phyloP scores from a whole-genome alignment of 257 asterid species.

The Nicotiana tabacum region DNA sequence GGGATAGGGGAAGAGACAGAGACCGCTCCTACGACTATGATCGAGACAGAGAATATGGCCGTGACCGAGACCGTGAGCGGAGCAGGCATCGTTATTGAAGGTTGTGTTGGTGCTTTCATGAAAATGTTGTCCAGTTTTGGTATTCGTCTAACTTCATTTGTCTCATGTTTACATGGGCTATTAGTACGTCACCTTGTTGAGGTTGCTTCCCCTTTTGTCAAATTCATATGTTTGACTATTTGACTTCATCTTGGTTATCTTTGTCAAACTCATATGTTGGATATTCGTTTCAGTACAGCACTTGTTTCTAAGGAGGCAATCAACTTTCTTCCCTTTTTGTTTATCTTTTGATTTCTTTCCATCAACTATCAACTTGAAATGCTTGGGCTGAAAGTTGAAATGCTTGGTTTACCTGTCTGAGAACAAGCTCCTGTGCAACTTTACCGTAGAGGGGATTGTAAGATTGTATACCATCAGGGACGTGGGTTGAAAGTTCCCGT shows the following conservation, averaged over 20 bases:
- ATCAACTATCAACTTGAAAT: no score
- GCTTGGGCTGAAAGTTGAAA: no score
- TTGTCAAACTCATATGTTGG: neutral
- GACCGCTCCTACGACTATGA: slow-evolving; percentile 55
- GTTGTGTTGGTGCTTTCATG: neutral
- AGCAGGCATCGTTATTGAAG: slow-evolving; percentile 7
- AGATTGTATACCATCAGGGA: no score
- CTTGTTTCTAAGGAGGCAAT: neutral
- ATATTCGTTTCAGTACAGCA: neutral
- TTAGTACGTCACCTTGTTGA: neutral
- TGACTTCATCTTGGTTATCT: neutral
- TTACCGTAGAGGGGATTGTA: no score
- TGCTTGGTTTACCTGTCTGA: no score
- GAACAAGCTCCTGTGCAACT: no score
- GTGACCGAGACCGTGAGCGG: slow-evolving; percentile 49
- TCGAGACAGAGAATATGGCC: slow-evolving; percentile 65
- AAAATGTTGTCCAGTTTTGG: neutral
- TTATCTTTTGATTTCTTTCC: neutral
- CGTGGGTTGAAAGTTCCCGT: no score
- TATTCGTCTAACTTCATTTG: neutral
- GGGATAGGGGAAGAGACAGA: slow-evolving; percentile 63
- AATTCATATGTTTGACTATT: neutral
- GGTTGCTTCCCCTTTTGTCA: neutral
- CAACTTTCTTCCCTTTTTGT: neutral
- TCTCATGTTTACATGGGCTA: neutral